Base-by-base conservation (phyloP, 1,139 yeast species). In the Pichia sp. region DNA sequence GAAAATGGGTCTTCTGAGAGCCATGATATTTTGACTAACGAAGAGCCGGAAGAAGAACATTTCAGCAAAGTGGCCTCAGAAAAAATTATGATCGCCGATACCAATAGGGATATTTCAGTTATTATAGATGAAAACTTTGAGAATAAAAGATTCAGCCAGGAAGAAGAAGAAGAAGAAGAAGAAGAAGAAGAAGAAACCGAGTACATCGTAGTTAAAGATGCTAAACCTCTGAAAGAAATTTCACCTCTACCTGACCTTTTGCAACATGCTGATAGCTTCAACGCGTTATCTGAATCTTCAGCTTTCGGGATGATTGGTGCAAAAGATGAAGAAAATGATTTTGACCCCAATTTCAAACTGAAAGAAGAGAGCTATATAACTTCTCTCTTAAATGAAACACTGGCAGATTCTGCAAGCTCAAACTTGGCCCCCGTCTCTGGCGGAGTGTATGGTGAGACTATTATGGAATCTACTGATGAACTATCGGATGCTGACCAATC, bases 351-450 rank as follows among this genome's bases (percentile, higher is more conserved):
- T 10, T 5, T 5, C 19, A 37, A 46, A 12, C 51, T 51, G 1
- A 21, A 57, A 2, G 63, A 64, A 44, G 61, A 60, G 37, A 59
- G 59, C 22, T 63, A 58, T 44, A 65, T 60, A 3, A 56, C 62
- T 18, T 64, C 66, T 7, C 47, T 61, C 18, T 46, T 59, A 31
- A 56, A 61, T 45, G 62, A 58, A 28, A 58, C 65, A 2, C 12
- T 45, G n/a, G 6, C 36, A 4, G 49, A 47, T 4, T 3, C 12
- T 2, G 44, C 21, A 13, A 4, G 26, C n/a, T 19, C 7, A 2
- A 12, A 26, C 8, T 9, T n/a, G 1, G 31, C 22, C 0, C 41
- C 50, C 5, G n/a, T 18, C 16, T 7, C 39, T 1, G 41, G 51
- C 13, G 55, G 55, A 10, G 55, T 53, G 1, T 53, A 53, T 46